Evolutionary conservation across 805 yeast genomes (phyloP).

Genomic region (Brettanomyces custersianus): DNA sequence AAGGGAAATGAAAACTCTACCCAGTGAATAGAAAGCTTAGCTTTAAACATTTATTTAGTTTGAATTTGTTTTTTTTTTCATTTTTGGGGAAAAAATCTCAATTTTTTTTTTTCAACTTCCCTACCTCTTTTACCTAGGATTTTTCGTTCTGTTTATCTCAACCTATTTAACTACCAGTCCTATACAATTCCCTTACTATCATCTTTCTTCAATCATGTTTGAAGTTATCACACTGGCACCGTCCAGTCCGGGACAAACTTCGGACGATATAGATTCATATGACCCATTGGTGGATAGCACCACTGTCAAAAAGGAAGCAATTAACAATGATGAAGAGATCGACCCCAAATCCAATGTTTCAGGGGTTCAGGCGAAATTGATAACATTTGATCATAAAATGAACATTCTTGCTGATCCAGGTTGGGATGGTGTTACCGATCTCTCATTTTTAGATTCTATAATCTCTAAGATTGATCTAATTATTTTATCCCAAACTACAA

Average conservation of each 20-base stretch:
- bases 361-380: conserved; percentile 26
- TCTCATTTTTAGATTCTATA: conserved; percentile 33
- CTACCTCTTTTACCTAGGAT: no score
- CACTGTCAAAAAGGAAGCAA: conserved; percentile 12
- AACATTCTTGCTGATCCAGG: conserved; percentile 63
- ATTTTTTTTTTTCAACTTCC: no score
- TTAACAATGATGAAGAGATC: conserved; percentile 3
- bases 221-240: conserved; percentile 17
- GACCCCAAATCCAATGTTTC: conserved; percentile 7
- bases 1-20: no score
- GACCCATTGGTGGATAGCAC: conserved; percentile 3
- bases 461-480: conserved; percentile 52
- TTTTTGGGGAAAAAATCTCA: no score
- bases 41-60: no score
- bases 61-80: no score
- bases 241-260: not conserved
- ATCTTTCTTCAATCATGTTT: conserved; percentile 11
- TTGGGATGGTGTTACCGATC: conserved; percentile 50
- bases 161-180: no score
- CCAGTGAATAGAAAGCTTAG: no score
- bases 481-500: conserved; percentile 79
- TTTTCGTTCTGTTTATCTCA: no score
- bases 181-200: no score
- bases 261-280: no score
- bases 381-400: conserved; percentile 47